Percentiles rank a stretch among this genome's conserved stretches.
These are phyloP conservation scores for Yarrowia deformans DNA, from an alignment of 805 yeast genomes.

Conservation along the genomic window DNA sequence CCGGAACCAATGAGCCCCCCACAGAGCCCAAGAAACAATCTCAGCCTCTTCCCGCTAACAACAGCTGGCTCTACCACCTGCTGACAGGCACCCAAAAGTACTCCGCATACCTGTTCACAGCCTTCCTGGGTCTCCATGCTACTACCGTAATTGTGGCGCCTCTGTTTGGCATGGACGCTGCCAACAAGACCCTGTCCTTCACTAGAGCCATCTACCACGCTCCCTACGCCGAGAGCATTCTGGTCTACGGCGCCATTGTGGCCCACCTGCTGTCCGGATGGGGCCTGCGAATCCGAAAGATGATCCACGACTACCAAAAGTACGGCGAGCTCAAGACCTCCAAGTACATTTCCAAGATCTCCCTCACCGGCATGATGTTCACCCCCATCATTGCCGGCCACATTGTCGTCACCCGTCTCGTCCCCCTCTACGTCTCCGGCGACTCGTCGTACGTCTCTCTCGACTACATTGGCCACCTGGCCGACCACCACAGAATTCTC, in stretches of 20 bases:
- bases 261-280: slow-evolving; percentile 64
- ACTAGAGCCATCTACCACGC: slow-evolving; percentile 67
- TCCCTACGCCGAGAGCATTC: slow-evolving; percentile 56
- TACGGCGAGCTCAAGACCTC: slow-evolving; percentile 45
- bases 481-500: slow-evolving; percentile 47
- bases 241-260: slow-evolving; percentile 56
- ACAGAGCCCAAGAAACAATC: slow-evolving; percentile 1
- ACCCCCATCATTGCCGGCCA: slow-evolving; percentile 58
- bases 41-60: slow-evolving; percentile 7
- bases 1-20: neutral
- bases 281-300: slow-evolving; percentile 53
- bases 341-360: slow-evolving; percentile 59
- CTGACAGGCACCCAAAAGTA: slow-evolving; percentile 48
- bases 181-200: slow-evolving; percentile 64
- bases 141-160: slow-evolving; percentile 64
- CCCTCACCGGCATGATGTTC: slow-evolving; percentile 66
- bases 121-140: slow-evolving; percentile 64
- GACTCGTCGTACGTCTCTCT: slow-evolving; percentile 65
- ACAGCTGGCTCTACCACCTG: slow-evolving; percentile 24
- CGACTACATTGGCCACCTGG: slow-evolving; percentile 57
- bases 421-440: slow-evolving; percentile 64
- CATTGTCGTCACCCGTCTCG: slow-evolving; percentile 55
- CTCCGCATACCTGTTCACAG: slow-evolving; percentile 63
- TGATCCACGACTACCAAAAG: slow-evolving; percentile 46
- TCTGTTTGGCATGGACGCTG: slow-evolving; percentile 54